A percentile compares a stretch with the other conserved stretches of the same genome.
These are phyloP conservation scores for Cutaneotrichosporon cavernicola DNA, from an alignment of 1,284 basidiomycete genomes.

Conservation along the genomic window DNA sequence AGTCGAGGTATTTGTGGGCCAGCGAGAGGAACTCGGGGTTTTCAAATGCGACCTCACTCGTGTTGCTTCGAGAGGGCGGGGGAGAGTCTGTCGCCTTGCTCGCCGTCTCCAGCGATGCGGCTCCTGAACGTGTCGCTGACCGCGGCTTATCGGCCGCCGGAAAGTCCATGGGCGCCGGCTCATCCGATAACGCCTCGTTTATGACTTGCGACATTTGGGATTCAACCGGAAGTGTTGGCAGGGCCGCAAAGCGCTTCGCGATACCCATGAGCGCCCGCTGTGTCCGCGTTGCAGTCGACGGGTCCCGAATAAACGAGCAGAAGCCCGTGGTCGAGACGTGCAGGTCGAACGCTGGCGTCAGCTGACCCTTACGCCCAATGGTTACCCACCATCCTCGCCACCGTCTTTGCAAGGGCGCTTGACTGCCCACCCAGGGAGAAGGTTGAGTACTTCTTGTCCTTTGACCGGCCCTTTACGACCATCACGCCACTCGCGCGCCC, in stretches of 20 bases:
- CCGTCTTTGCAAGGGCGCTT: slow-evolving; percentile 26
- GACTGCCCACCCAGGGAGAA: slow-evolving; percentile 48
- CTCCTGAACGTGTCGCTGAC: background rate
- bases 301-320: slow-evolving; percentile 63
- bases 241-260: slow-evolving; percentile 61
- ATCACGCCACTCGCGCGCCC: slow-evolving; percentile 23
- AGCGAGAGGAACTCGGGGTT: slow-evolving; percentile 53
- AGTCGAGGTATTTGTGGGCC: slow-evolving; percentile 69
- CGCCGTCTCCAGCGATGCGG: background rate
- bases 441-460: slow-evolving; percentile 32
- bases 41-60: slow-evolving; percentile 33
- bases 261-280: slow-evolving; percentile 72
- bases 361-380: background rate
- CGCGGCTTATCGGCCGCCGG: background rate
- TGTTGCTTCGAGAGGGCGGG: slow-evolving; percentile 1
- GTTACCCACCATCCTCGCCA: slow-evolving; percentile 18
- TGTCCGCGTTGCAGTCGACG: slow-evolving; percentile 66
- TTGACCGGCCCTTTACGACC: slow-evolving; percentile 9
- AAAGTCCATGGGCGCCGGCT: slow-evolving; percentile 11
- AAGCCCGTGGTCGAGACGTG: slow-evolving; percentile 18
- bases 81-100: background rate
- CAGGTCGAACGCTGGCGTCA: slow-evolving; percentile 22
- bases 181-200: slow-evolving; percentile 11
- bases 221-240: slow-evolving; percentile 16
- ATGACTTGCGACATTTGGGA: slow-evolving; percentile 11